A percentile compares a stretch with the other conserved stretches of the same genome.
Conservation (phyloP, 2,329 filamentous ascomycete species). For the Diplocarpon mali region DNA sequence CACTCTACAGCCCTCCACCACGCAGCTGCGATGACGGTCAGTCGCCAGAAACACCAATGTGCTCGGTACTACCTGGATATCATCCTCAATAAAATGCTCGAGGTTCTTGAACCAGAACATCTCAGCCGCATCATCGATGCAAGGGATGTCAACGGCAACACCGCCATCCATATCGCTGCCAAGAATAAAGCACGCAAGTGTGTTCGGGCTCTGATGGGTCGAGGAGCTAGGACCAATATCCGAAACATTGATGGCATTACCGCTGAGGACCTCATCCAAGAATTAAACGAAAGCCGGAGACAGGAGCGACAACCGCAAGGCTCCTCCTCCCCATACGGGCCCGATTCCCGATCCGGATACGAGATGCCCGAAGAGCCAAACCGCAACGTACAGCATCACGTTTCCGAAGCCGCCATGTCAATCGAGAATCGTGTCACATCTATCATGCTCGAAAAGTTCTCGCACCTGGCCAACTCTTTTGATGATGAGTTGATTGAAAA, state of each 20-base stretch:
- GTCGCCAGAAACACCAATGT: slow-evolving; percentile 72
- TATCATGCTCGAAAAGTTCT: slow-evolving; percentile 60
- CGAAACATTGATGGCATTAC: slow-evolving; percentile 72
- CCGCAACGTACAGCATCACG: slow-evolving; percentile 27
- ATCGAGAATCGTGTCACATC: slow-evolving; percentile 59
- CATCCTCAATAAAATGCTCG: slow-evolving; percentile 75
- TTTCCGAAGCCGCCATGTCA: slow-evolving; percentile 55
- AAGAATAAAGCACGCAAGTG: slow-evolving; percentile 83
- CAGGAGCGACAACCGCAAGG: slow-evolving; percentile 42
- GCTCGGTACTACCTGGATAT: slow-evolving; percentile 90
- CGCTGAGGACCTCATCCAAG: slow-evolving; percentile 73
- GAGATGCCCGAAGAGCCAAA: slow-evolving; percentile 18
- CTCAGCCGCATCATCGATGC: slow-evolving; percentile 71
- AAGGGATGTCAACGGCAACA: slow-evolving; percentile 81
- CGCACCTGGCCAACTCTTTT: slow-evolving; percentile 57
- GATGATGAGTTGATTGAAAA: slow-evolving; percentile 69
- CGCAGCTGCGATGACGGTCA: slow-evolving; percentile 78
- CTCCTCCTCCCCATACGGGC: slow-evolving; percentile 64
- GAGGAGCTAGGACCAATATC: slow-evolving; percentile 75
- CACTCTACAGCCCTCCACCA: slow-evolving; percentile 90
- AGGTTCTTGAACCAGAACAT: slow-evolving; percentile 62
- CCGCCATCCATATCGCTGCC: slow-evolving; percentile 64
- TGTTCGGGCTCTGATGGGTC: slow-evolving; percentile 65
- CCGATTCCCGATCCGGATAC: slow-evolving; percentile 36
- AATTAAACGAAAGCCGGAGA: slow-evolving; percentile 53